These are phyloP conservation scores for Penicillium cosmopolitanum DNA, from an alignment of 495 filamentous ascomycete species.

Conservation along the genomic window DNA sequence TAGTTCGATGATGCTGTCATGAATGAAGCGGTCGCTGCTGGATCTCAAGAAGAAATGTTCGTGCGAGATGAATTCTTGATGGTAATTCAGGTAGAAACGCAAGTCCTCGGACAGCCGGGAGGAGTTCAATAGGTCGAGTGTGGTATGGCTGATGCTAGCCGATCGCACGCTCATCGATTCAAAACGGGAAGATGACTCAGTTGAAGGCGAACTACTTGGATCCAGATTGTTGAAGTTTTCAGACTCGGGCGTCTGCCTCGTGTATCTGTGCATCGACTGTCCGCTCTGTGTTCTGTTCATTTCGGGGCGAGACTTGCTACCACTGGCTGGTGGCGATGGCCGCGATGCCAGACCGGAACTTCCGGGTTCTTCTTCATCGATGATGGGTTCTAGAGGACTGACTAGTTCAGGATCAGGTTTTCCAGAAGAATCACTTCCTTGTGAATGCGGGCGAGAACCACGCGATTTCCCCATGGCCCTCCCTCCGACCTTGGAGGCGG, in stretches of 20 bases:
- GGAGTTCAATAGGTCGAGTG: constrained; percentile 33
- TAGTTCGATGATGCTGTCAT: constrained; percentile 66
- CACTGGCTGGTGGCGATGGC: constrained; percentile 31
- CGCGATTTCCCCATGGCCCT: constrained; percentile 49
- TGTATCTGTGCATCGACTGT: constrained; percentile 46
- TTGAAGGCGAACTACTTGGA: constrained; percentile 48
- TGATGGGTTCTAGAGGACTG: constrained; percentile 60
- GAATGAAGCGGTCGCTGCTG: constrained; percentile 71
- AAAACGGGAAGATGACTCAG: constrained; percentile 41
- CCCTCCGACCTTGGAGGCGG: constrained; percentile 40
- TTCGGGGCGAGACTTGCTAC: constrained; percentile 26
- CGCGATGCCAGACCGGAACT: constrained; percentile 32
- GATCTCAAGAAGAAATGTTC: constrained; percentile 80
- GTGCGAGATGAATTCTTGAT: constrained; percentile 70
- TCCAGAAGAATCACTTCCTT: constrained; percentile 53
- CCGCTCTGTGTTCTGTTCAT: constrained; percentile 37
- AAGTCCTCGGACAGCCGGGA: constrained; percentile 66
- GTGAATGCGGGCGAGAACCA: constrained; percentile 47
- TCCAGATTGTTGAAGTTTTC: constrained; percentile 38
- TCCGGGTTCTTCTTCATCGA: constrained; percentile 59
- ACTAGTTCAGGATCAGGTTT: constrained; percentile 49
- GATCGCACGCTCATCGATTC: constrained; percentile 41
- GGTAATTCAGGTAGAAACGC: constrained; percentile 78
- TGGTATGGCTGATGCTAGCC: constrained; percentile 36
- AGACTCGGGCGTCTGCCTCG: constrained; percentile 37